These are phyloP conservation scores for Trypanosoma caninum DNA, from an alignment of 208 protist species.

Conservation along the genomic window DNA sequence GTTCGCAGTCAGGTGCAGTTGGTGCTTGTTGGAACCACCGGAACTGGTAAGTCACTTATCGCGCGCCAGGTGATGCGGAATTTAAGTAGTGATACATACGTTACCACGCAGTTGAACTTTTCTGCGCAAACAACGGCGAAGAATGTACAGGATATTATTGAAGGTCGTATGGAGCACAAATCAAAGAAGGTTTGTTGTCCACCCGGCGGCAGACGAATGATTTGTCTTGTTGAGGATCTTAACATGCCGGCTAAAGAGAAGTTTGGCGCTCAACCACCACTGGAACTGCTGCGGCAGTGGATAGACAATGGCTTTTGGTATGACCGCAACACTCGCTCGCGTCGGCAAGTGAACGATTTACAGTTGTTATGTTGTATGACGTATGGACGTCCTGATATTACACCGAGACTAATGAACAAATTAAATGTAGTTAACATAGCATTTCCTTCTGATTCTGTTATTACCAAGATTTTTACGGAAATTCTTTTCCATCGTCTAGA, in stretches of 20 bases:
- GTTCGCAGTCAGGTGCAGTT: conserved; percentile 83
- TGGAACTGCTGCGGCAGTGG: conserved; percentile 97
- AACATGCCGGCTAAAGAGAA: conserved; percentile 98
- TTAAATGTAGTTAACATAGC: conserved; percentile 97
- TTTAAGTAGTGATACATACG: conserved; percentile 74
- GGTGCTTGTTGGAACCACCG: conserved; percentile 95
- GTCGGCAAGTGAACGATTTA: conserved; percentile 94
- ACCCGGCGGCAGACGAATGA: conserved; percentile 91
- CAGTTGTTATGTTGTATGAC: conserved; percentile 97
- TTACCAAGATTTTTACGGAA: conserved; percentile 95
- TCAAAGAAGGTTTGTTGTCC: conserved; percentile 96
- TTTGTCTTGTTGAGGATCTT: conserved; percentile 98
- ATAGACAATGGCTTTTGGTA: conserved; percentile 98
- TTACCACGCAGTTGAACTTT: conserved; percentile 95
- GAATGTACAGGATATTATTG: conserved; percentile 96
- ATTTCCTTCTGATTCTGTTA: conserved; percentile 90
- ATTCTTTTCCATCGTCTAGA: conserved; percentile 93
- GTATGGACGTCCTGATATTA: conserved; percentile 94
- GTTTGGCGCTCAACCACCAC: conserved; percentile 97
- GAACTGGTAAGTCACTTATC: conserved; percentile 96
- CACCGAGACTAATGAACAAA: conserved; percentile 91
- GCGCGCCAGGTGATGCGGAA: conserved; percentile 81
- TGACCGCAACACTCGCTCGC: conserved; percentile 92
- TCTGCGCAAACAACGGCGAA: conserved; percentile 93
- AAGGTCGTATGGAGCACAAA: conserved; percentile 95